Conservation (phyloP, 306 rosid species). For the Argentina anserina region DNA sequence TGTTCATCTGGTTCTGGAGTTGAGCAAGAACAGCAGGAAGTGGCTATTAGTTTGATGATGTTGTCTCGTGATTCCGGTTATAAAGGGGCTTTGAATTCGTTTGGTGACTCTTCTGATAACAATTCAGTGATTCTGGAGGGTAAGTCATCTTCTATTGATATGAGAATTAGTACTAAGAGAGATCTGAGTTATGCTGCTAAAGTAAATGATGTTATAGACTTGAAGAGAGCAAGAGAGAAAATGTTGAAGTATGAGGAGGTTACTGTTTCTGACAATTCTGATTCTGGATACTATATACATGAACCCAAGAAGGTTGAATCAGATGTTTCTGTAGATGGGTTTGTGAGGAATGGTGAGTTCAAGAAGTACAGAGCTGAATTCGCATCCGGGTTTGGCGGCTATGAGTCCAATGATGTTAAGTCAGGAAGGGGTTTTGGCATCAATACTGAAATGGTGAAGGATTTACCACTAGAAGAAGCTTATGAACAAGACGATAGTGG, state of each 20-base stretch:
- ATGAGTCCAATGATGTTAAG: constrained; percentile 28
- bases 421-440: constrained; percentile 14
- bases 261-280: constrained; percentile 53
- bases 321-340: constrained; percentile 49
- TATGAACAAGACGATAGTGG: constrained; percentile 26
- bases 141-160: constrained; percentile 47
- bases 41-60: constrained; percentile 70
- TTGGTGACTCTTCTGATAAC: constrained; percentile 66
- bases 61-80: constrained; percentile 54
- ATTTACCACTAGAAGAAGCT: constrained; percentile 28
- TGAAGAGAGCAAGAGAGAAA: constrained; percentile 29
- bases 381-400: constrained; percentile 34
- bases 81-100: constrained; percentile 39
- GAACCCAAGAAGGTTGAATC: constrained; percentile 48
- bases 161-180: constrained; percentile 19
- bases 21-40: constrained; percentile 64
- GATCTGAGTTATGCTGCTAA: constrained; percentile 26
- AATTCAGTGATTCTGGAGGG: constrained; percentile 57
- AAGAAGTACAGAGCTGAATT: constrained; percentile 38
- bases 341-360: constrained; percentile 29
- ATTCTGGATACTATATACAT: constrained; percentile 54
- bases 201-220: constrained; percentile 25
- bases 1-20: constrained; percentile 50
- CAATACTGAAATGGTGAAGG: constrained; percentile 37
- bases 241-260: constrained; percentile 36